Evolutionary conservation across 2,329 filamentous ascomycete species (phyloP).

Genomic region (Fusarium oxysporum): DNA sequence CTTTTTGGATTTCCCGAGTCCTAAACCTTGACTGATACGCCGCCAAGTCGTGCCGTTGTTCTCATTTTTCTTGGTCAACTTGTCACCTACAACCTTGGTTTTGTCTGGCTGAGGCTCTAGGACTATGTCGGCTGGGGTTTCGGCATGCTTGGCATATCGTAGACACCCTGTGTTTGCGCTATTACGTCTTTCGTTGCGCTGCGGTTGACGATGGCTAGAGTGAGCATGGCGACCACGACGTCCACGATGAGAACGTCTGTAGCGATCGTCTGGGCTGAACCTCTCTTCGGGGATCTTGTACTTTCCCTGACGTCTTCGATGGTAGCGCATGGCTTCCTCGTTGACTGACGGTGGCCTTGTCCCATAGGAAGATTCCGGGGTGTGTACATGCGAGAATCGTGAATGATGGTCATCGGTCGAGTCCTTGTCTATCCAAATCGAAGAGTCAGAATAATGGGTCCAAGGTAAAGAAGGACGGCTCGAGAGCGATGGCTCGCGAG

Average conservation of each 20-base stretch:
- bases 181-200: neutral
- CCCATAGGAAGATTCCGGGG: conserved; percentile 24
- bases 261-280: conserved; percentile 2
- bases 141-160: neutral
- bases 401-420: conserved; percentile 17
- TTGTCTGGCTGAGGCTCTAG: neutral
- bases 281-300: neutral
- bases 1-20: conserved; percentile 12
- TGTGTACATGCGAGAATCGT: neutral
- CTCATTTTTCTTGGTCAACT: conserved; percentile 10
- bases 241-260: neutral
- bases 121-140: neutral
- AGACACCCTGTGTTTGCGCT: neutral
- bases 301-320: neutral
- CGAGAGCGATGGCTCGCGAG: neutral
- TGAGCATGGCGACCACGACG: conserved; percentile 7
- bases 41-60: conserved; percentile 4
- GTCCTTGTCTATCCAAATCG: neutral
- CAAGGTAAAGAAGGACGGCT: neutral
- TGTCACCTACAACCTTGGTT: conserved; percentile 11
- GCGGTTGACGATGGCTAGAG: neutral
- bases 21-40: conserved; percentile 14
- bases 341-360: conserved; percentile 16
- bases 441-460: neutral
- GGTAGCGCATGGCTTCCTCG: conserved; percentile 10